Evolutionary conservation across 805 yeast genomes (phyloP).

Genomic region (Ascoidea tarda): DNA sequence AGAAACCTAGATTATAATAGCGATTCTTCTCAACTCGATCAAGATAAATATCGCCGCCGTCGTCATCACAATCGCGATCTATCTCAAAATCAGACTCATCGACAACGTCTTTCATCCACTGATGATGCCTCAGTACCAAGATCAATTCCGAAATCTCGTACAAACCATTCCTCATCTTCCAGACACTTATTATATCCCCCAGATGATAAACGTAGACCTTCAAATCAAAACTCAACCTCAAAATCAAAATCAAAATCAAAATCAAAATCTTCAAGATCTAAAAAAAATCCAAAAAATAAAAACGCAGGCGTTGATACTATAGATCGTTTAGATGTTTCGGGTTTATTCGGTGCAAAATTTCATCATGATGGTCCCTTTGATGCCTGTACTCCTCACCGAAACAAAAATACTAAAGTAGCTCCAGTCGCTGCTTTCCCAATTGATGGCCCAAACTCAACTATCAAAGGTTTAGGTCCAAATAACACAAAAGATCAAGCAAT

Average conservation of each 20-base stretch:
- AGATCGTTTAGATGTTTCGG: constrained; percentile 92
- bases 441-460: constrained; percentile 86
- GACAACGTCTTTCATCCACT: not conserved
- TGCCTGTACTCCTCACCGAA: constrained; percentile 95
- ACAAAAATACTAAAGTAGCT: constrained; percentile 59
- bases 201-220: not conserved
- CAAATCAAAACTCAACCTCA: not conserved
- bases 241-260: not conserved
- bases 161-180: not conserved
- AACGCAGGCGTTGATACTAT: constrained; percentile 60
- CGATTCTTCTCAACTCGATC: not conserved
- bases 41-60: not conserved
- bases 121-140: not conserved
- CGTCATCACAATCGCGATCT: not conserved
- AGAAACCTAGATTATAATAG: not conserved
- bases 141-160: not conserved
- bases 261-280: not conserved
- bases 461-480: constrained; percentile 49
- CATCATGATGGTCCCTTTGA: constrained; percentile 99
- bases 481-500: constrained; percentile 46
- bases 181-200: no score
- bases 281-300: constrained; percentile 2
- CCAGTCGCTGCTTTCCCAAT: constrained; percentile 94
- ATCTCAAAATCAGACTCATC: not conserved
- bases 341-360: constrained; percentile 85